Evolutionary conservation across 1,284 basidiomycete species (phyloP).

Genomic region (Rhodotorula sp.): DNA sequence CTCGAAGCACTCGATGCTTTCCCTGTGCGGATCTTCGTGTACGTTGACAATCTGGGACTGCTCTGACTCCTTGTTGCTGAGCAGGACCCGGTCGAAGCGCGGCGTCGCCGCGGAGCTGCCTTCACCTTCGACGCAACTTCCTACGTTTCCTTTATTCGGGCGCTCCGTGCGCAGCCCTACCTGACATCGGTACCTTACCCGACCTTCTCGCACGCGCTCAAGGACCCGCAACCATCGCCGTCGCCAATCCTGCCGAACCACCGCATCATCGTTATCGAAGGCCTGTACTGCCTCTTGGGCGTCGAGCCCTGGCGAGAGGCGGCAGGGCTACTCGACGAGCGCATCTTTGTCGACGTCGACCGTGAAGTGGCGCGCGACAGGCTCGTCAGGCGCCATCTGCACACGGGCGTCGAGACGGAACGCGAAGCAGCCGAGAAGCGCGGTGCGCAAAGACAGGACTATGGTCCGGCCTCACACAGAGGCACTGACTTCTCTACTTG

Average conservation of each 20-base stretch:
- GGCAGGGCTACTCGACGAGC: conserved; percentile 68
- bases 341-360: conserved; percentile 73
- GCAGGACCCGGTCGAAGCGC: conserved; percentile 67
- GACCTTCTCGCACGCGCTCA: conserved; percentile 56
- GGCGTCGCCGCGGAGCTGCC: conserved; percentile 59
- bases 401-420: conserved; percentile 69
- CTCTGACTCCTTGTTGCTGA: too few species aligned
- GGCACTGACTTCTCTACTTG: background rate
- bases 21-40: conserved; percentile 56
- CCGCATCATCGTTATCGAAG: conserved; percentile 78
- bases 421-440: conserved; percentile 67
- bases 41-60: background rate
- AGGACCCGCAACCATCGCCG: conserved; percentile 56
- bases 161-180: conserved; percentile 54
- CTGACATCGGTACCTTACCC: conserved; percentile 55
- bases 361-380: conserved; percentile 63
- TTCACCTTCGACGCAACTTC: conserved; percentile 55
- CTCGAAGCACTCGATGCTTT: conserved; percentile 61
- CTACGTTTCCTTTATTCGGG: conserved; percentile 66
- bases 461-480: background rate
- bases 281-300: conserved; percentile 74
- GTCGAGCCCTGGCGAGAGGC: conserved; percentile 71
- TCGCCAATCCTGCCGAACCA: conserved; percentile 64
- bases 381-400: conserved; percentile 71
- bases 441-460: conserved; percentile 56